Percentiles rank a stretch among this genome's conserved stretches.
phyloP scores from a whole-genome alignment of 257 asterid genomes.

The Gynochthodes officinalis region DNA sequence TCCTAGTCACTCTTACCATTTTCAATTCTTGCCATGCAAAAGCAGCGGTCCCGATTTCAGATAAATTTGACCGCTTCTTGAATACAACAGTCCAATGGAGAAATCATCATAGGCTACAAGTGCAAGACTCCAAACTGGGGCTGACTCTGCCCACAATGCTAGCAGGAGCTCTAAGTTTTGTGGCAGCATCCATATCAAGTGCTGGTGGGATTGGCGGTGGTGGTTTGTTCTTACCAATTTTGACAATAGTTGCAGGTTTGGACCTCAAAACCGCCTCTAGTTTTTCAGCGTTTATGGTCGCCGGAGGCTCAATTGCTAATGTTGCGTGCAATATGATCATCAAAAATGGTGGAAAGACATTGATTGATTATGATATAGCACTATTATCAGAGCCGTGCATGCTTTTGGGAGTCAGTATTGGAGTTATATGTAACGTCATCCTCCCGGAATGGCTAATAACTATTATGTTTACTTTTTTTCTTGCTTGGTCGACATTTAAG shows the following conservation, averaged over 20 bases:
- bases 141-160: slow-evolving; percentile 21
- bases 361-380: slow-evolving; percentile 72
- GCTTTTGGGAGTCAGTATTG: slow-evolving; percentile 75
- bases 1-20: slow-evolving; percentile 20
- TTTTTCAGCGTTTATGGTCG: slow-evolving; percentile 79
- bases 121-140: slow-evolving; percentile 15
- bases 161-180: slow-evolving; percentile 47
- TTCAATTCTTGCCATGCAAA: slow-evolving; percentile 38
- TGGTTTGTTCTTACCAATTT: slow-evolving; percentile 68
- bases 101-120: neutral
- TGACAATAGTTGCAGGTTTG: slow-evolving; percentile 51
- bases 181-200: slow-evolving; percentile 71
- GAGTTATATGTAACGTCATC: slow-evolving; percentile 63
- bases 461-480: slow-evolving; percentile 50
- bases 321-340: slow-evolving; percentile 38
- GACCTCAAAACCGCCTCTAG: slow-evolving; percentile 69
- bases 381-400: slow-evolving; percentile 79
- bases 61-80: slow-evolving; percentile 15
- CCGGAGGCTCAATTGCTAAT: slow-evolving; percentile 71
- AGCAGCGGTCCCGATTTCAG: neutral
- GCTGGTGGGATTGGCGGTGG: slow-evolving; percentile 95
- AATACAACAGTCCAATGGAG: slow-evolving; percentile 36
- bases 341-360: slow-evolving; percentile 20
- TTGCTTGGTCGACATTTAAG: slow-evolving; percentile 61
- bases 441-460: slow-evolving; percentile 83